Evolutionary conservation across 441 rosid species (phyloP), one percentile per base, ranked within the genome.

Genomic region (Omphalea diandra): DNA sequence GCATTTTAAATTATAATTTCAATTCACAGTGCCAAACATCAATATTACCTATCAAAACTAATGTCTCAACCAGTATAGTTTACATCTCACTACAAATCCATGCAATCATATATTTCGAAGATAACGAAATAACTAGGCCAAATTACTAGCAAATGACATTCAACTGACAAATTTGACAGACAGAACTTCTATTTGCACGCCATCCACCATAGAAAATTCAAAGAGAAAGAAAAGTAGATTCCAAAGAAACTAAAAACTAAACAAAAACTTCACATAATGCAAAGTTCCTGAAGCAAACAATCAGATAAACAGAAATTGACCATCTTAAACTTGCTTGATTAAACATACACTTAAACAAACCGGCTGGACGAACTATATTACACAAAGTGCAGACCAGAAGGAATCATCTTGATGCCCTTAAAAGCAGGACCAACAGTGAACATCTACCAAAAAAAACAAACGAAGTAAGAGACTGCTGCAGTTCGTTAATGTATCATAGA

Each of bases 361-460:
- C 97, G 81, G 84, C 77, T 85, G 0, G 97, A 84, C 50, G 97
- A 85, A 77, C 95, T 86, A 54, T 87, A 94, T 72, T 79, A 94
- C 3, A 90, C 77, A 77, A 94, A 90, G 82, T 94, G 97, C 76
- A 86, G 81, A 40, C 97, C 97, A 49, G 97, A 90, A 57, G 97
- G 97, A 70, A 91, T 88, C 98, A 94, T 90, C 85, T 94, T 94
- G 49, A 91, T 82, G 50, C 98, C 98, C 80, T 85, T 88, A 70
- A 91, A 94, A 69, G 61, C 71, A 26, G 97, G 91, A 17, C 97
- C 98, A 0, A 83, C 90, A 1, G 85, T 76, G 52, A 86, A 87
- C 57, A 90, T 76, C 97, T 94, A 85, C n/a, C 18, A 20, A 46
- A 17, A 46, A 15, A 50, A n/a, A 20, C 6, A 50, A 46, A 44